Conservation (phyloP, 352 stramenopile genomes). For the Pythium aquatile region DNA sequence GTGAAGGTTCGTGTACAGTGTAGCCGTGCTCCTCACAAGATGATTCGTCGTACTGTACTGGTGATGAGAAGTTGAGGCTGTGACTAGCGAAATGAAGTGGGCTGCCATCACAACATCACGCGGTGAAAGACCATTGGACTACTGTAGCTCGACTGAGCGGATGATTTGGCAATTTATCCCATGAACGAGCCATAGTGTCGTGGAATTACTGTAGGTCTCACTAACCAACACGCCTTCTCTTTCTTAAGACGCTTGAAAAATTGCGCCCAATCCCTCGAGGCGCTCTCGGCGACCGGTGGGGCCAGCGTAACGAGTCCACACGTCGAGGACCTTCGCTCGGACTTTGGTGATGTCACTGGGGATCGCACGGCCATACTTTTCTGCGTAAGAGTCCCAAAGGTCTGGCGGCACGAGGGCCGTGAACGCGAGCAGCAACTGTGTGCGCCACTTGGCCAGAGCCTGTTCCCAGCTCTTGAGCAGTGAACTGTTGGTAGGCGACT, state of each 20-base stretch:
- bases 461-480: constrained; percentile 51
- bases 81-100: not conserved
- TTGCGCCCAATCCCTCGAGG: constrained; percentile 41
- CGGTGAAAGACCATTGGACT: not conserved
- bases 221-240: not conserved
- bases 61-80: no score
- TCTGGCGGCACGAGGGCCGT: constrained; percentile 60
- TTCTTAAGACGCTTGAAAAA: constrained; percentile 14
- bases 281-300: constrained; percentile 53
- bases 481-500: constrained; percentile 31
- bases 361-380: constrained; percentile 49
- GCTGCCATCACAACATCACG: not conserved
- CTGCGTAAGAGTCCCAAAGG: constrained; percentile 64
- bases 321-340: constrained; percentile 31
- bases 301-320: constrained; percentile 54
- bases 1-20: no score
- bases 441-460: constrained; percentile 55
- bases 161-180: no score
- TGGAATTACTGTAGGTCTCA: not conserved
- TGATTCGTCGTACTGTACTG: no score
- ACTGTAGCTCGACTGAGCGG: no score
- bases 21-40: no score
- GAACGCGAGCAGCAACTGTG: constrained; percentile 67
- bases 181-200: not conserved
- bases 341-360: constrained; percentile 45